These are phyloP conservation scores for Pichia cabralensis DNA, from an alignment of 805 yeast genomes.

Conservation along the genomic window DNA sequence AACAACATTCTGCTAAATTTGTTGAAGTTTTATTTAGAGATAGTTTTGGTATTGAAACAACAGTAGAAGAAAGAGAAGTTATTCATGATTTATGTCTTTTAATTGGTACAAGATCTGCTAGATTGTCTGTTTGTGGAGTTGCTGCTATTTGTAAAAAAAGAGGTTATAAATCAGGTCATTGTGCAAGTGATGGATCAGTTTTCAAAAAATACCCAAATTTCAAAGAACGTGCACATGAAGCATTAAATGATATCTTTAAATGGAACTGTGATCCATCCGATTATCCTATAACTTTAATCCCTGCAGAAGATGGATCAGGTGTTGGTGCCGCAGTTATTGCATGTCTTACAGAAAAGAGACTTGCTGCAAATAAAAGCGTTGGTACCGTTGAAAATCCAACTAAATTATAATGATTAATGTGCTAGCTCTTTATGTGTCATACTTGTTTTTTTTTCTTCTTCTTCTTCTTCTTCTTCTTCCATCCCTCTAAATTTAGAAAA, in stretches of 20 bases:
- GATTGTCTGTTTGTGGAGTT: slow-evolving; percentile 88
- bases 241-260: slow-evolving; percentile 77
- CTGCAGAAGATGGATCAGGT: slow-evolving; percentile 87
- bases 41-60: slow-evolving; percentile 53
- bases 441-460: neutral
- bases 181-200: slow-evolving; percentile 97
- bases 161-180: slow-evolving; percentile 64
- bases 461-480: neutral
- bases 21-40: slow-evolving; percentile 56
- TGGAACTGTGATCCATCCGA: slow-evolving; percentile 38
- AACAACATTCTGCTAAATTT: slow-evolving; percentile 76
- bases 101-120: slow-evolving; percentile 86
- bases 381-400: slow-evolving; percentile 9
- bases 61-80: slow-evolving; percentile 68
- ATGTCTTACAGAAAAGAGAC: slow-evolving; percentile 79
- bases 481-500: neutral
- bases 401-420: neutral
- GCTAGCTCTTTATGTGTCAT: neutral
- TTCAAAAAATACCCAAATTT: slow-evolving; percentile 90
- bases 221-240: slow-evolving; percentile 80
- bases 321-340: slow-evolving; percentile 98
- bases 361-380: slow-evolving; percentile 48
- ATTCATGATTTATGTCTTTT: slow-evolving; percentile 77
- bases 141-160: slow-evolving; percentile 90
- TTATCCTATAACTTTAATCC: slow-evolving; percentile 19